Evolutionary conservation across 1,284 basidiomycete genomes (phyloP).

Genomic region (Melampsora abietis-canadensis): DNA sequence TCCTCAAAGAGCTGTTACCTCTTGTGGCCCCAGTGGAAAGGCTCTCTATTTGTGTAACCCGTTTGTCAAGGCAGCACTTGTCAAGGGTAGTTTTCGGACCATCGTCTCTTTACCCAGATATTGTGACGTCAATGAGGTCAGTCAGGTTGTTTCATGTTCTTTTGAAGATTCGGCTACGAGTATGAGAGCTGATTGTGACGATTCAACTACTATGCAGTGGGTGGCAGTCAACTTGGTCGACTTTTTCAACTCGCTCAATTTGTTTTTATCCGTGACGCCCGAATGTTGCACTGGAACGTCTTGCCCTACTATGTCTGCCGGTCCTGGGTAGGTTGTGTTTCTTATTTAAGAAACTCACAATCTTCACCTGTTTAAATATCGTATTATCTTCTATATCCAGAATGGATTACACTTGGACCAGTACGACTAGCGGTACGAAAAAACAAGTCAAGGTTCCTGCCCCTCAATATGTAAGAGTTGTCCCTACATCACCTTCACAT

Average conservation of each 20-base stretch:
- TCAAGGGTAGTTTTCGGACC: slow-evolving; percentile 98
- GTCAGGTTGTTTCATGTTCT: not conserved
- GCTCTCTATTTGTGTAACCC: slow-evolving; percentile 88
- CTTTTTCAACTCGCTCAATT: slow-evolving; percentile 86
- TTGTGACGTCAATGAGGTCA: slow-evolving; percentile 49
- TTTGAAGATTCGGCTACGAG: no score
- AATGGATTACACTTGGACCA: slow-evolving; percentile 93
- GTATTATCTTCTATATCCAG: slow-evolving; percentile 56
- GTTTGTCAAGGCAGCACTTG: slow-evolving; percentile 92
- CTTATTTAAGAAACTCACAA: not conserved
- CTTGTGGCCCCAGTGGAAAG: slow-evolving; percentile 51
- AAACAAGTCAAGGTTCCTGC: slow-evolving; percentile 90
- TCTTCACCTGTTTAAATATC: not conserved
- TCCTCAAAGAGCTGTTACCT: slow-evolving; percentile 20
- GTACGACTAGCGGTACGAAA: slow-evolving; percentile 71
- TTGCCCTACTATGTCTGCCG: slow-evolving; percentile 92
- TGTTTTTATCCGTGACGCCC: slow-evolving; percentile 91
- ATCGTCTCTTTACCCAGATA: slow-evolving; percentile 95
- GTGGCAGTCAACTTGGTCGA: slow-evolving; percentile 77
- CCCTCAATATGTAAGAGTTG: slow-evolving; percentile 66
- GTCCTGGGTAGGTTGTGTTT: slow-evolving; percentile 65
- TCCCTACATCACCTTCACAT: not conserved
- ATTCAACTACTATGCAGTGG: slow-evolving; percentile 59
- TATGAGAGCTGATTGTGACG: no score
- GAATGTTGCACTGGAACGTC: slow-evolving; percentile 88